Base-by-base conservation (phyloP, 805 yeast species). In the Grigorovia transvaalensis region DNA sequence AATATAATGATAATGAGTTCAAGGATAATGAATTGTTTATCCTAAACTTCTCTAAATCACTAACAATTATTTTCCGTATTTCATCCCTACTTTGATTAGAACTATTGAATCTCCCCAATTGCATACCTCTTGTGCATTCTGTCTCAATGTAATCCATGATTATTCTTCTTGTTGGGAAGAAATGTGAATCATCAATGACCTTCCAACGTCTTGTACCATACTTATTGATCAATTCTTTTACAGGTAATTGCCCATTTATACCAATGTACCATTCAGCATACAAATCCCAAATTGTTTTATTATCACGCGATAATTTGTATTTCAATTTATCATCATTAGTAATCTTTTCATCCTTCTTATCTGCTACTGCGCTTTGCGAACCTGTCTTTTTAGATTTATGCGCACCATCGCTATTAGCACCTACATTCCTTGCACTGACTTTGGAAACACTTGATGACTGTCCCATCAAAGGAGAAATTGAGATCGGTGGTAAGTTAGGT, bases 201-300 rank as follows among this genome's bases (percentile, higher is more conserved):
- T 68, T 68, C 72, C 72, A 68, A 15, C 70, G 59, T 49, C 72
- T 59, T 62, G 64, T 65, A 7, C 72, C 72, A 53, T 63, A 67
- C 12, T 57, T 62, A 45, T 67, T 65, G 33, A 68, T 68, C 47
- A 68, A 49, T 18, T 57, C 58, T 40, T 61, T 61, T 18, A 68
- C 64, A 8, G 72, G 59, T 29, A 59, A 57, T 45, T 64, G 59
- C 11, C 68, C 68, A 46, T 63, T 64, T n/a, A 68, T 51, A 3
- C 72, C 72, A 51, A 63, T 58, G 46, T 64, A 68, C 72, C 72
- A 68, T 51, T 68, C 72, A 2, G 68, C 65, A 52, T 66, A 67
- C 9, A 68, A 51, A 53, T 68, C 72, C 70, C 69, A 66, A 0
- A 68, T 61, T 1, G 71, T 66, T 49, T 66, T 68, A 51, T 68